A percentile compares a stretch with the other conserved stretches of the same genome.
These are phyloP conservation scores for Gnetum montanum DNA, from an alignment of 75 land plant species.

Conservation along the genomic window DNA sequence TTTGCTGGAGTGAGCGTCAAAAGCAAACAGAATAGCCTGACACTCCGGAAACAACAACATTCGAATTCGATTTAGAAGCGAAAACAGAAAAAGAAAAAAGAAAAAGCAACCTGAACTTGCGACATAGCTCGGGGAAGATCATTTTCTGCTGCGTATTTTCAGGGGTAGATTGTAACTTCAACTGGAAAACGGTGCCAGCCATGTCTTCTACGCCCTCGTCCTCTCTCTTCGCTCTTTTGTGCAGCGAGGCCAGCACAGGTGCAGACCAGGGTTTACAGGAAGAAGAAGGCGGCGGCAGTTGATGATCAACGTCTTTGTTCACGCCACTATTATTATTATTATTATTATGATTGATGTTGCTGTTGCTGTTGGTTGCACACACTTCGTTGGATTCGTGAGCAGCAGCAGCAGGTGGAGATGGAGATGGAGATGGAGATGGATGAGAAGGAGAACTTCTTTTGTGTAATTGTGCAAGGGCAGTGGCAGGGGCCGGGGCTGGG, in stretches of 20 bases:
- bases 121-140: slow-evolving; percentile 84
- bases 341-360: background rate
- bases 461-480: background rate
- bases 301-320: no score
- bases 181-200: slow-evolving; percentile 60
- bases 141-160: slow-evolving; percentile 50
- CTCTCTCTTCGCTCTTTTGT: slow-evolving; percentile 5
- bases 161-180: slow-evolving; percentile 57
- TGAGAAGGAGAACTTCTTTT: background rate
- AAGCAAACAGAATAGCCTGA: no score
- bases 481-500: background rate
- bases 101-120: slow-evolving; percentile 72
- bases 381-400: background rate
- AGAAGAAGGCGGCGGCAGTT: no score
- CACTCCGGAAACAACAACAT: background rate
- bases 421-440: no score
- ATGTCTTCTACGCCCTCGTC: slow-evolving; percentile 15
- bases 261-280: no score
- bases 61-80: background rate
- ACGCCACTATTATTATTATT: no score
- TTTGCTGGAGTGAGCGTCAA: no score
- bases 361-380: background rate
- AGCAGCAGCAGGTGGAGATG: no score
- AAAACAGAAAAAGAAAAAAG: background rate
- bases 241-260: no score